Evolutionary conservation across 371 early-diverging fungal genomes (phyloP).

Genomic region (Haplosporangium sp.): DNA sequence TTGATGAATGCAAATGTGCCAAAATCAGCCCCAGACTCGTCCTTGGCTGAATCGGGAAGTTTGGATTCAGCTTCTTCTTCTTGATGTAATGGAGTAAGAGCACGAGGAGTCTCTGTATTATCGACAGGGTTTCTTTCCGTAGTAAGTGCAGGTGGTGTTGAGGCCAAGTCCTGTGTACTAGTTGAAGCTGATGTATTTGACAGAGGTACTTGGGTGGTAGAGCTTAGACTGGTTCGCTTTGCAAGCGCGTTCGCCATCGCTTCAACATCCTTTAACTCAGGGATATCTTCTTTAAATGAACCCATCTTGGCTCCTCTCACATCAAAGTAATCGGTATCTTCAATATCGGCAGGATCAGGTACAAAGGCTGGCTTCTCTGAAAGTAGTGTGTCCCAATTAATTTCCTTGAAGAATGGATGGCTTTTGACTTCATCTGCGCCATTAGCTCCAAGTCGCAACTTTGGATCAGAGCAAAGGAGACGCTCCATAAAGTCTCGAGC

Average conservation of each 20-base stretch:
- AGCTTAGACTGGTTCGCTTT: constrained; percentile 10
- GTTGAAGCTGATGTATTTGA: neutral
- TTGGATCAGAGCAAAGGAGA: constrained; percentile 81
- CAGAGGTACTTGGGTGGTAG: constrained; percentile 5
- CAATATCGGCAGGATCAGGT: constrained; percentile 79
- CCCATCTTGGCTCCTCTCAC: constrained; percentile 79
- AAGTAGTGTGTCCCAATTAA: constrained; percentile 79
- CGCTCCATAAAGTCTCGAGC: constrained; percentile 90
- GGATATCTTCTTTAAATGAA: constrained; percentile 54
- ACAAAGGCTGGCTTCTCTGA: constrained; percentile 84
- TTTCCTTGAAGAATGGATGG: constrained; percentile 73
- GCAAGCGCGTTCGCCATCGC: constrained; percentile 30
- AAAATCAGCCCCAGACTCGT: constrained; percentile 74
- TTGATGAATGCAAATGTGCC: constrained; percentile 95
- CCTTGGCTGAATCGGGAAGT: constrained; percentile 26
- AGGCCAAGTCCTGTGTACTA: neutral
- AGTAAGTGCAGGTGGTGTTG: constrained; percentile 18
- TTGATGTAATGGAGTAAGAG: constrained; percentile 11
- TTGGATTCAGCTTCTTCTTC: constrained; percentile 8
- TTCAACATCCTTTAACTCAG: constrained; percentile 37
- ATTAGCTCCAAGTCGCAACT: constrained; percentile 78
- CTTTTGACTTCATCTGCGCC: constrained; percentile 75
- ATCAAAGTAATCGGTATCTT: constrained; percentile 97
- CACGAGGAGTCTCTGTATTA: constrained; percentile 28
- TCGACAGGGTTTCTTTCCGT: constrained; percentile 21